phyloP scores from a whole-genome alignment of 2,329 filamentous ascomycete species.

The Daldinia sp. region DNA sequence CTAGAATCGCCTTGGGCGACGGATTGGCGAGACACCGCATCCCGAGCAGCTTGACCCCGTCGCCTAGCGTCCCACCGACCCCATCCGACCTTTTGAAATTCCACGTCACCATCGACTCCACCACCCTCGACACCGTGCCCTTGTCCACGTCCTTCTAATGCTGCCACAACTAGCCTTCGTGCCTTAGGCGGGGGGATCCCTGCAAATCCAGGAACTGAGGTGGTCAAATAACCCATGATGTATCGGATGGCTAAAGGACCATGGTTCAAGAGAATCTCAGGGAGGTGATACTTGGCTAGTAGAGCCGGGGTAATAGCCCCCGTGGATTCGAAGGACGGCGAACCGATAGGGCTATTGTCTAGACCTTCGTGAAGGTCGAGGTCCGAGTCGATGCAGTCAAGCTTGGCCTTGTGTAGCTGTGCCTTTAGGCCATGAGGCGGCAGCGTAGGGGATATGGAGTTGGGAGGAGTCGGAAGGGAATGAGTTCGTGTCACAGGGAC shows the following conservation, averaged over 20 bases:
- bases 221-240: conserved; percentile 94
- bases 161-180: conserved; percentile 89
- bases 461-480: conserved; percentile 88
- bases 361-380: conserved; percentile 82
- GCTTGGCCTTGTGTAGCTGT: conserved; percentile 69
- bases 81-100: conserved; percentile 97
- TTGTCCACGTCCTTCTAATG: conserved; percentile 80
- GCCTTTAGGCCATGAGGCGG: conserved; percentile 83
- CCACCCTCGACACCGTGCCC: conserved; percentile 68
- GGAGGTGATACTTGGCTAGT: conserved; percentile 90
- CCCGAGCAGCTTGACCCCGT: conserved; percentile 70
- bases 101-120: conserved; percentile 75
- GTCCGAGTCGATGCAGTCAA: conserved; percentile 83
- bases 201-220: conserved; percentile 91
- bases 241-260: conserved; percentile 94
- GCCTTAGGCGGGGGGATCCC: conserved; percentile 91
- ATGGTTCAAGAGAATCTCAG: conserved; percentile 88
- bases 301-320: conserved; percentile 87
- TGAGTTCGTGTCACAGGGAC: conserved; percentile 72
- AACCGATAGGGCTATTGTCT: conserved; percentile 61
- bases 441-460: conserved; percentile 91
- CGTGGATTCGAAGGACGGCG: conserved; percentile 73
- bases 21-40: conserved; percentile 57
- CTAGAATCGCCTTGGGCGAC: conserved; percentile 57
- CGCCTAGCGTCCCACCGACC: conserved; percentile 91